Conservation (phyloP, 441 rosid genomes). For the Populus hybrid region DNA sequence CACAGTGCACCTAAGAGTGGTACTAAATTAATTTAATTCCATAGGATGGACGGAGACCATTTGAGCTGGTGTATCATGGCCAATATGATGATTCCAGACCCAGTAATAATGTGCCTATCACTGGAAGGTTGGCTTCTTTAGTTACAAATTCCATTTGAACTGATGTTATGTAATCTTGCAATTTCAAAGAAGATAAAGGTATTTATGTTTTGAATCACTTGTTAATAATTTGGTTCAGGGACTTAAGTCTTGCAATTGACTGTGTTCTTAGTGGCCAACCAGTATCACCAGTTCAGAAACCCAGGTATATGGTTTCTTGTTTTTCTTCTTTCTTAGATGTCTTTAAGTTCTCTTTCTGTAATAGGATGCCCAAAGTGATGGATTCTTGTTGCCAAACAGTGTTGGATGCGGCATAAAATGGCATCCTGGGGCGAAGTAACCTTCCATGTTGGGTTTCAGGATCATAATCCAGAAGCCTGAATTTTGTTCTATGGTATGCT, state of each 20-base stretch:
- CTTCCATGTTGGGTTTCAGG: background rate
- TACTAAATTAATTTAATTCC: too few species aligned
- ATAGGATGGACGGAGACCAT: too few species aligned
- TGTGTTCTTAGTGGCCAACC: conserved; percentile 74
- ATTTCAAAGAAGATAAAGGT: too few species aligned
- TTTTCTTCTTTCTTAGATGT: conserved; percentile 6
- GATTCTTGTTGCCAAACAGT: conserved; percentile 34
- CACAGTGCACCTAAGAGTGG: too few species aligned
- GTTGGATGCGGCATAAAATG: conserved; percentile 97
- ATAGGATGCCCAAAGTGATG: conserved; percentile 14
- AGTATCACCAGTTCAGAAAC: conserved; percentile 63
- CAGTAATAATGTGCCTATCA: too few species aligned
- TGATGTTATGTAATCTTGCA: too few species aligned
- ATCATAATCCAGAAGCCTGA: background rate
- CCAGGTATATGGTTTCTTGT: conserved; percentile 43
- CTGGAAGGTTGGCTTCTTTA: too few species aligned
- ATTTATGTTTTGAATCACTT: background rate
- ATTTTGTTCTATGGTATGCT: conserved; percentile 16
- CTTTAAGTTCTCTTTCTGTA: conserved; percentile 10
- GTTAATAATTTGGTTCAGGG: conserved; percentile 36
- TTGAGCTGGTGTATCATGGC: too few species aligned
- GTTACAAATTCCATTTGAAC: too few species aligned
- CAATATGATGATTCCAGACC: too few species aligned
- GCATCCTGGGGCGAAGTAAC: conserved; percentile 48
- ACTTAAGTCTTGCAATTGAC: conserved; percentile 69